phyloP scores from a whole-genome alignment of 441 rosid species.

The Croton laevigatus region DNA sequence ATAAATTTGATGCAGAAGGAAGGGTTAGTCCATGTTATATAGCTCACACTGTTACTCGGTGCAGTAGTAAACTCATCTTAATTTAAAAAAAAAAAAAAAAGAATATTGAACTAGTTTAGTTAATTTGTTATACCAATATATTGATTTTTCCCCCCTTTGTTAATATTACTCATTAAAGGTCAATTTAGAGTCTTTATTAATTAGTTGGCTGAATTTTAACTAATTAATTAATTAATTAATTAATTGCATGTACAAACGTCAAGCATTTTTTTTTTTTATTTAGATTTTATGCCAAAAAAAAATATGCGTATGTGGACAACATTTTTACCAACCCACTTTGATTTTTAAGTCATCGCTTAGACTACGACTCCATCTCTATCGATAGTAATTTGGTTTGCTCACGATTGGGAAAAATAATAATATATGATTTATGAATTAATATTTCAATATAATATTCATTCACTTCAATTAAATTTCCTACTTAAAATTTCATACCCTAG shows the following conservation, averaged over 20 bases:
- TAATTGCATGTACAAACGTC: background rate
- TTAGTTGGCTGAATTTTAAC: background rate
- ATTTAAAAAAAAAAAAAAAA: background rate
- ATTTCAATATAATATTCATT: no score
- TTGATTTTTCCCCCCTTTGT: background rate
- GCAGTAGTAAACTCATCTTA: background rate
- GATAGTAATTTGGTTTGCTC: background rate
- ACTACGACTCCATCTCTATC: background rate
- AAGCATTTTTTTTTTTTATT: background rate
- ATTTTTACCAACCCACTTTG: background rate
- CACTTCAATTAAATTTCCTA: no score
- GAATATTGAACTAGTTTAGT: background rate
- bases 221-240: background rate
- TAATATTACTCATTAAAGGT: background rate
- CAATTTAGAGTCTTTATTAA: background rate
- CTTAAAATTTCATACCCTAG: no score
- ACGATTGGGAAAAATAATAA: background rate
- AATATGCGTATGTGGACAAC: background rate
- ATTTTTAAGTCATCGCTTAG: background rate
- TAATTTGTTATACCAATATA: slow-evolving; percentile 5
- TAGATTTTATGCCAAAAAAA: background rate
- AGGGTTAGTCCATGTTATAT: no score
- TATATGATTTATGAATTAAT: no score
- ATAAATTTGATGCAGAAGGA: no score
- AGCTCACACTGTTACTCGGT: no score